phyloP scores from a whole-genome alignment of 1,139 yeast genomes.

The Debaryomyces robertsiae region DNA sequence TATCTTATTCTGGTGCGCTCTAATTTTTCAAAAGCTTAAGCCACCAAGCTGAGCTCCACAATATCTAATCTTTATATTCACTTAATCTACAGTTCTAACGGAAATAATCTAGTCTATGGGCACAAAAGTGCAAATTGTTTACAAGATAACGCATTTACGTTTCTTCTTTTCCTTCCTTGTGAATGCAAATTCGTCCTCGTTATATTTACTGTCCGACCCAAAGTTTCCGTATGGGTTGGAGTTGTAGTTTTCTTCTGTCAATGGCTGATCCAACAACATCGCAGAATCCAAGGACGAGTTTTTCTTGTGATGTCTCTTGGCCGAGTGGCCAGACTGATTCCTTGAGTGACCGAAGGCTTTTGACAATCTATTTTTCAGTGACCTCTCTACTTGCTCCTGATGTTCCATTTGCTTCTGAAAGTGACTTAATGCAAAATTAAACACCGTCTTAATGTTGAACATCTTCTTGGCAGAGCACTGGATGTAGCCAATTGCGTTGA shows the following conservation, averaged over 20 bases:
- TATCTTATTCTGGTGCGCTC: not conserved
- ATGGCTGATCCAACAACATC: constrained; percentile 42
- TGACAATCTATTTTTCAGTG: constrained; percentile 37
- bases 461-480: constrained; percentile 78
- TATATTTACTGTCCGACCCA: constrained; percentile 27
- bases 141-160: constrained; percentile 39
- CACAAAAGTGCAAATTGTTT: constrained; percentile 4
- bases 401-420: constrained; percentile 37
- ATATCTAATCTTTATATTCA: not conserved
- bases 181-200: constrained; percentile 48
- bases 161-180: constrained; percentile 35
- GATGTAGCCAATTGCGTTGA: constrained; percentile 77
- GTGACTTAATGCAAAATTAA: constrained; percentile 53
- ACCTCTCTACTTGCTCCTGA: constrained; percentile 42
- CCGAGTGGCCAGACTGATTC: constrained; percentile 26
- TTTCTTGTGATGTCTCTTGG: constrained; percentile 39
- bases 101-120: not conserved
- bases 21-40: not conserved
- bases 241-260: constrained; percentile 36
- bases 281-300: constrained; percentile 41
- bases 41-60: no score
- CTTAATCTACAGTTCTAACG: not conserved
- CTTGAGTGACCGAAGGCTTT: constrained; percentile 36
- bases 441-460: constrained; percentile 67
- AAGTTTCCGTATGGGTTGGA: constrained; percentile 37